Conservation (phyloP, 192 early-diverging fungal genomes). For the Coemansia sp. region DNA sequence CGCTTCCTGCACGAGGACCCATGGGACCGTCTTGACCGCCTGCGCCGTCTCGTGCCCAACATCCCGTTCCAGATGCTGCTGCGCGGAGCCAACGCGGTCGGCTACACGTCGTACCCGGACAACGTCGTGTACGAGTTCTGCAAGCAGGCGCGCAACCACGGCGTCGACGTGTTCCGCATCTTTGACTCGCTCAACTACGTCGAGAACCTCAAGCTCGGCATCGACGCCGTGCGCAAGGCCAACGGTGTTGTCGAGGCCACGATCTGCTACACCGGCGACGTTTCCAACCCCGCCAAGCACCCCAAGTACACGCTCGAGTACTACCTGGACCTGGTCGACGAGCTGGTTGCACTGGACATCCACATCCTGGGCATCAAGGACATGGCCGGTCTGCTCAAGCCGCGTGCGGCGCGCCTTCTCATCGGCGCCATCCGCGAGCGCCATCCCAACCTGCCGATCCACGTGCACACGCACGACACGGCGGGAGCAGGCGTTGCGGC, state of each 20-base stretch:
- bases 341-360: slow-evolving; percentile 86
- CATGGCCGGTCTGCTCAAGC: slow-evolving; percentile 97
- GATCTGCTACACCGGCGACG: slow-evolving; percentile 92
- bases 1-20: slow-evolving; percentile 96
- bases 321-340: slow-evolving; percentile 85
- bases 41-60: slow-evolving; percentile 88
- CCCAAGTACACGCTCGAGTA: slow-evolving; percentile 88
- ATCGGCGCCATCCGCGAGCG: slow-evolving; percentile 79
- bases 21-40: slow-evolving; percentile 85
- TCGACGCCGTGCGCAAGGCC: slow-evolving; percentile 87
- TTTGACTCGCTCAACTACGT: slow-evolving; percentile 98
- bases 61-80: slow-evolving; percentile 99
- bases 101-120: slow-evolving; percentile 96
- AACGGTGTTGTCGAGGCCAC: slow-evolving; percentile 93
- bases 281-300: slow-evolving; percentile 71
- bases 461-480: slow-evolving; percentile 96
- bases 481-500: slow-evolving; percentile 95
- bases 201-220: slow-evolving; percentile 93
- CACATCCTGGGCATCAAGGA: slow-evolving; percentile 93
- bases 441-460: slow-evolving; percentile 89
- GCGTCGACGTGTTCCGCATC: slow-evolving; percentile 96
- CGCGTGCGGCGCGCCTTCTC: slow-evolving; percentile 81
- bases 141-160: slow-evolving; percentile 79
- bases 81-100: slow-evolving; percentile 96
- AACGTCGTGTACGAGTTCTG: slow-evolving; percentile 97